phyloP scores from a whole-genome alignment of 768 basidiomycete genomes.

The Agrocybe pediades region DNA sequence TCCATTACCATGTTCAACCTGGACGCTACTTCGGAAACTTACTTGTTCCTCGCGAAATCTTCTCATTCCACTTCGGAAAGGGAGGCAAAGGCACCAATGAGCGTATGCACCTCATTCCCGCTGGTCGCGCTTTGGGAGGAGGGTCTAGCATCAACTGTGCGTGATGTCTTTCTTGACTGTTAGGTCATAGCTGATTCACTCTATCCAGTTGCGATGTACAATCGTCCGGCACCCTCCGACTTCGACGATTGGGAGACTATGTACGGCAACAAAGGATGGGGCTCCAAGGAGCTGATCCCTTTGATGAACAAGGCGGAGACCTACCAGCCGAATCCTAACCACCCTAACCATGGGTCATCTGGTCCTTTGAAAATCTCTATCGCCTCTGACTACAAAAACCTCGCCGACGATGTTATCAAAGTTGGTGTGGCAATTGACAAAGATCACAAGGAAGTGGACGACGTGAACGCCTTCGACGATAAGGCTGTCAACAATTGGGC shows the following conservation, averaged over 20 bases:
- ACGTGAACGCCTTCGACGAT: constrained; percentile 46
- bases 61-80: constrained; percentile 45
- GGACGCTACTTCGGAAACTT: constrained; percentile 43
- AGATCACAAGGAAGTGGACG: constrained; percentile 39
- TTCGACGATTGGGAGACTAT: constrained; percentile 63
- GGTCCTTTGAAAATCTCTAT: constrained; percentile 55
- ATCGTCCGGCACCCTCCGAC: constrained; percentile 60
- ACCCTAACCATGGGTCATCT: constrained; percentile 45
- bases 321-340: constrained; percentile 27
- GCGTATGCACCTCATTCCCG: constrained; percentile 41
- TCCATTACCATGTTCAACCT: constrained; percentile 50
- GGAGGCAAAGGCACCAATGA: constrained; percentile 39
- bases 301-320: constrained; percentile 56
- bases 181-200: constrained; percentile 22
- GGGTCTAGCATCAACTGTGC: constrained; percentile 63
- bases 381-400: constrained; percentile 36
- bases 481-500: constrained; percentile 28
- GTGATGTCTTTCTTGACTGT: constrained; percentile 11
- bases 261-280: constrained; percentile 61
- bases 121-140: constrained; percentile 57
- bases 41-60: constrained; percentile 35
- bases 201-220: constrained; percentile 50
- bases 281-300: constrained; percentile 57
- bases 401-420: constrained; percentile 49
- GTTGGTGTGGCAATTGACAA: constrained; percentile 50